A percentile compares a stretch with the other conserved stretches of the same genome.
Conservation (phyloP, 1,139 yeast genomes). For the Suhomyces chickasaworum region DNA sequence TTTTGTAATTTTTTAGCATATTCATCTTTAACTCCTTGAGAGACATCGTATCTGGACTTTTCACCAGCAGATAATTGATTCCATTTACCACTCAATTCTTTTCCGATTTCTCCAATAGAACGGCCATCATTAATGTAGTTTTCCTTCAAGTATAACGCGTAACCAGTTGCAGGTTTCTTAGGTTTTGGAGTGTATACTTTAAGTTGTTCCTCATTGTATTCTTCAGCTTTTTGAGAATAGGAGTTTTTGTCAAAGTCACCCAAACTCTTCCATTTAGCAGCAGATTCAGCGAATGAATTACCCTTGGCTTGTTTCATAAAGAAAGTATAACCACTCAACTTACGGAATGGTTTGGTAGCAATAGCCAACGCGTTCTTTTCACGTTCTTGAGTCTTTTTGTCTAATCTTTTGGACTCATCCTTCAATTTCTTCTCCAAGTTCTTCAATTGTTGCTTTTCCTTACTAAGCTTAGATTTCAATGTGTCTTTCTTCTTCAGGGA, state of each 20-base stretch:
- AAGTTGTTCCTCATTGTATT: conserved; percentile 29
- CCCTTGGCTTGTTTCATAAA: conserved; percentile 30
- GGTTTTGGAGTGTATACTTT: conserved; percentile 38
- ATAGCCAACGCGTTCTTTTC: conserved; percentile 21
- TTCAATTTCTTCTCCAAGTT: conserved; percentile 25
- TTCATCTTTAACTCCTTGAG: conserved; percentile 22
- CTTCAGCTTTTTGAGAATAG: conserved; percentile 29
- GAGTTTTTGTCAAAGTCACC: conserved; percentile 30
- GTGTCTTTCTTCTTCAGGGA: conserved; percentile 17
- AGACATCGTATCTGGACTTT: conserved; percentile 31
- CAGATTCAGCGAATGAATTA: conserved; percentile 20
- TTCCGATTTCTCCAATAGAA: conserved; percentile 28
- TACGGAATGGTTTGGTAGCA: conserved; percentile 33
- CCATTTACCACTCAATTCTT: conserved; percentile 35
- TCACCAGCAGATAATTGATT: conserved; percentile 30
- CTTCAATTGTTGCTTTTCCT: conserved; percentile 27
- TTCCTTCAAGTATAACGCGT: conserved; percentile 35
- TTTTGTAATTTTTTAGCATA: conserved; percentile 25
- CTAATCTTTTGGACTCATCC: conserved; percentile 20
- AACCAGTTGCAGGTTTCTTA: conserved; percentile 33
- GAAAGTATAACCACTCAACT: conserved; percentile 31
- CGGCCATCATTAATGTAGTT: conserved; percentile 30
- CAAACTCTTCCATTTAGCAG: conserved; percentile 27
- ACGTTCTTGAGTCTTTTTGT: conserved; percentile 18
- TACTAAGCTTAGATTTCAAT: conserved; percentile 21